A percentile compares a stretch with the other conserved stretches of the same genome.
Conservation (phyloP, 768 basidiomycete genomes). For the Polyporus arcularius region DNA sequence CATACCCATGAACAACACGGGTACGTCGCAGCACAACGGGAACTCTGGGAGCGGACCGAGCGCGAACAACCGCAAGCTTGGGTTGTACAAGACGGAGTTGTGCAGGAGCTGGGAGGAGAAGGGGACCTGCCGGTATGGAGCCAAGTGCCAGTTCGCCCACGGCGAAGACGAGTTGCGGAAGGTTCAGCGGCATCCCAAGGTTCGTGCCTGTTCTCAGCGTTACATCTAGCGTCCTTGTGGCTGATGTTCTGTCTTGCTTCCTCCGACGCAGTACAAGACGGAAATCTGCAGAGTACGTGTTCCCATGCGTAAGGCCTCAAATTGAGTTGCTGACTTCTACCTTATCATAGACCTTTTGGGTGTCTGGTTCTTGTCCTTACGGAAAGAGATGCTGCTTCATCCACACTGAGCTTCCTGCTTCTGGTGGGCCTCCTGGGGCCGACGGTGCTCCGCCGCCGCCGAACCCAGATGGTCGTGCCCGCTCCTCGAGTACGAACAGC, state of each 20-base stretch:
- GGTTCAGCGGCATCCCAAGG: conserved; percentile 89
- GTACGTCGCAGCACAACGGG: conserved; percentile 29
- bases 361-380: conserved; percentile 90
- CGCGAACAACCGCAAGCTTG: conserved; percentile 89
- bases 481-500: conserved; percentile 75
- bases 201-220: conserved; percentile 33
- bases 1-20: conserved; percentile 23
- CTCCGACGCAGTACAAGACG: conserved; percentile 73
- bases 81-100: conserved; percentile 87
- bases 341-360: conserved; percentile 78
- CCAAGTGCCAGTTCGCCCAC: conserved; percentile 93
- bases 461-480: conserved; percentile 53
- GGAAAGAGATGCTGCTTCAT: conserved; percentile 94
- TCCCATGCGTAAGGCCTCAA: conserved; percentile 4
- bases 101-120: conserved; percentile 95
- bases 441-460: conserved; percentile 52
- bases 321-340: not conserved
- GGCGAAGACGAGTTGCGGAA: conserved; percentile 86
- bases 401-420: conserved; percentile 78
- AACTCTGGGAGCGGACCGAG: conserved; percentile 65
- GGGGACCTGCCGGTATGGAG: conserved; percentile 79
- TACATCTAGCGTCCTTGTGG: not conserved
- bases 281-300: conserved; percentile 83
- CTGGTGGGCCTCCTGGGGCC: conserved; percentile 57
- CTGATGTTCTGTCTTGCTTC: conserved; percentile 22